These are phyloP conservation scores for Xylaria telfairii DNA, from an alignment of 495 filamentous ascomycete species.

Conservation along the genomic window DNA sequence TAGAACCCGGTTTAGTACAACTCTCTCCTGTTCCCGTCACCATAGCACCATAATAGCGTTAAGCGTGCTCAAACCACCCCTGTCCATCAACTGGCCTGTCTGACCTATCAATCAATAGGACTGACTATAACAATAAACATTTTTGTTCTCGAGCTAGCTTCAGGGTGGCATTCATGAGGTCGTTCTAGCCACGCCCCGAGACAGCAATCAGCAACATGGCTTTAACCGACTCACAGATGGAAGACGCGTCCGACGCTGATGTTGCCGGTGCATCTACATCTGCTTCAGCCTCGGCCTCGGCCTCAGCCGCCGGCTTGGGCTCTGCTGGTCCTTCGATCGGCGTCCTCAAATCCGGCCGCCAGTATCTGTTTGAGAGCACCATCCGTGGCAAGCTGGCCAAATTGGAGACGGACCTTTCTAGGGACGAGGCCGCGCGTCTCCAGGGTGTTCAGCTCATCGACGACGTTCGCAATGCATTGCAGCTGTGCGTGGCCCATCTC, in stretches of 20 bases:
- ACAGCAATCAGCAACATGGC: conserved; percentile 19
- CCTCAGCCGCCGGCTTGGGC: conserved; percentile 8
- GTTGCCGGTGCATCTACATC: neutral
- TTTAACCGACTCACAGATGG: conserved; percentile 20
- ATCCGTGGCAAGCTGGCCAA: conserved; percentile 28
- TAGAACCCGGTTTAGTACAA: neutral
- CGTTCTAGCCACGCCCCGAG: conserved; percentile 5
- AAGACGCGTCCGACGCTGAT: conserved; percentile 24
- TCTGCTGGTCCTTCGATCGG: conserved; percentile 23
- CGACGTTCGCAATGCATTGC: conserved; percentile 71
- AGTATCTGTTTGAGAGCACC: conserved; percentile 22
- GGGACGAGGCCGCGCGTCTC: conserved; percentile 72
- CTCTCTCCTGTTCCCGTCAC: neutral
- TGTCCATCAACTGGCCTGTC: neutral
- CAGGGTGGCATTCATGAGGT: conserved; percentile 8
- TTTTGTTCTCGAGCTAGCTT: neutral
- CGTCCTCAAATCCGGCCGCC: conserved; percentile 22
- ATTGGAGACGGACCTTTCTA: conserved; percentile 20
- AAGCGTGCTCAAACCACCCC: neutral
- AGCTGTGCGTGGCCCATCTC: conserved; percentile 61
- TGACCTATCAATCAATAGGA: neutral
- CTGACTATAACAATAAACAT: neutral
- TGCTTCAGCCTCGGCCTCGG: conserved; percentile 1
- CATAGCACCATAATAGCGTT: neutral
- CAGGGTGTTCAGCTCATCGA: conserved; percentile 85